phyloP scores from a whole-genome alignment of 2,329 filamentous ascomycete genomes.

The Microcera coccophila region DNA sequence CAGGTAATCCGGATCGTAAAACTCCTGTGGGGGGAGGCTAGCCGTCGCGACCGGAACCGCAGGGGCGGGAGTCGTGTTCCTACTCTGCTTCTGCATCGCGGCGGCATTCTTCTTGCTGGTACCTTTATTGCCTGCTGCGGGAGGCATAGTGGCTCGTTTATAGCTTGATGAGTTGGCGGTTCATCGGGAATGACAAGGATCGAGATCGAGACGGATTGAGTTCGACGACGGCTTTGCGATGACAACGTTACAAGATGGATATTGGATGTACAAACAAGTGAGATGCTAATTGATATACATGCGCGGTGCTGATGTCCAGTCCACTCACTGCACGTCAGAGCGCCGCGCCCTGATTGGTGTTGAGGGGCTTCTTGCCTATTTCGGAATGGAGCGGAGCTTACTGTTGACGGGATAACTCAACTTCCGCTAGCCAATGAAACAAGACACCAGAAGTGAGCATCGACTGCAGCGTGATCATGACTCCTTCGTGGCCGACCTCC shows the following conservation, averaged over 20 bases:
- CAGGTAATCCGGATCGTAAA: slow-evolving; percentile 61
- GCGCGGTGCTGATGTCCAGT: not conserved
- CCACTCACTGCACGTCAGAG: not conserved
- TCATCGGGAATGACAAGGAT: slow-evolving; percentile 6
- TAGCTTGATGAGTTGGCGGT: not conserved
- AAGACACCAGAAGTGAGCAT: no score
- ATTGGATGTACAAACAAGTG: not conserved
- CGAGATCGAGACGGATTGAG: slow-evolving; percentile 7
- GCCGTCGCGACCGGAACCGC: slow-evolving; percentile 39
- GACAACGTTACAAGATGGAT: not conserved
- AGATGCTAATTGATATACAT: not conserved
- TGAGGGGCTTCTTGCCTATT: not conserved
- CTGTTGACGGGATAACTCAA: not conserved
- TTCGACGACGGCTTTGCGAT: not conserved
- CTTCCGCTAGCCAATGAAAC: no score
- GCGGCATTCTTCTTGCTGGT: slow-evolving; percentile 61
- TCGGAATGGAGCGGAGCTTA: no score
- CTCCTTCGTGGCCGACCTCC: no score
- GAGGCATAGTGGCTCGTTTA: slow-evolving; percentile 46
- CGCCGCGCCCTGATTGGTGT: not conserved
- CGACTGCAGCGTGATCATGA: no score
- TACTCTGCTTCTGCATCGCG: slow-evolving; percentile 64
- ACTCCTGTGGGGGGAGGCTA: slow-evolving; percentile 52
- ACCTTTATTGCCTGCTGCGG: slow-evolving; percentile 56
- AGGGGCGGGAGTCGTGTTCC: slow-evolving; percentile 67